Base-by-base conservation (phyloP, 768 basidiomycete species). In the Daedaleopsis sinensis region DNA sequence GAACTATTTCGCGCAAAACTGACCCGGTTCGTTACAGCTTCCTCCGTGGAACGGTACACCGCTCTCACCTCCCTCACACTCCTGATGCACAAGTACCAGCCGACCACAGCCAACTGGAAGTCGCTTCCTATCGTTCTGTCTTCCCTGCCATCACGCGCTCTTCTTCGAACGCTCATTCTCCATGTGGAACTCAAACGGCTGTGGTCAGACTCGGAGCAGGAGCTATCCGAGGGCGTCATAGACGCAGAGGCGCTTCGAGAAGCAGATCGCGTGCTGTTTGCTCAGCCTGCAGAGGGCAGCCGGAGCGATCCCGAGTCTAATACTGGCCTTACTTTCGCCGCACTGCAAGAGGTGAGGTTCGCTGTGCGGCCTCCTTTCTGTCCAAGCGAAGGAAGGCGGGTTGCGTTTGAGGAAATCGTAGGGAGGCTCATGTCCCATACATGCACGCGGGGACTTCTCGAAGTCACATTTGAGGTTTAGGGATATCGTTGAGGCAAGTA, bases 61-160 rank as follows among this genome's bases (percentile, higher is more conserved):
- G 44, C 44, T 35, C 42, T 62, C 43, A n/a, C 32, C 5, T 52
- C 55, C 8, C 61, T 62, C 44, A 38, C 42, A 19, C 44, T 62
- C 32, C 47, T 49, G 9, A 5, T 49, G 47, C 47, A 49, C 23
- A 49, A 24, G 19, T 27, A 49, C 12, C 47, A 49, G 5, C 47
- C 21, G 10, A 24, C 21, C 19, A 27, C 23, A 4, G 47, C 21
- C 23, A 21, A 24, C 15, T 49, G 47, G 47, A 24, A 49, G 19
- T n/a, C 19, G 47, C 47, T 49, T 9, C 47, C 47, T 21, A 24
- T 49, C 47, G 47, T 49, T 4, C 47, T 49, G 6, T 21, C 47
- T n/a, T 49, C 47, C 21, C 47, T 49, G 7, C 47, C 47, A 11
- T 49, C 47, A 16, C 23, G 19, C 21, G 21, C 21, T 21, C 47